These are phyloP conservation scores for Chimonanthus praecox DNA, from an alignment of 164 flowering plant genomes.

Conservation along the genomic window DNA sequence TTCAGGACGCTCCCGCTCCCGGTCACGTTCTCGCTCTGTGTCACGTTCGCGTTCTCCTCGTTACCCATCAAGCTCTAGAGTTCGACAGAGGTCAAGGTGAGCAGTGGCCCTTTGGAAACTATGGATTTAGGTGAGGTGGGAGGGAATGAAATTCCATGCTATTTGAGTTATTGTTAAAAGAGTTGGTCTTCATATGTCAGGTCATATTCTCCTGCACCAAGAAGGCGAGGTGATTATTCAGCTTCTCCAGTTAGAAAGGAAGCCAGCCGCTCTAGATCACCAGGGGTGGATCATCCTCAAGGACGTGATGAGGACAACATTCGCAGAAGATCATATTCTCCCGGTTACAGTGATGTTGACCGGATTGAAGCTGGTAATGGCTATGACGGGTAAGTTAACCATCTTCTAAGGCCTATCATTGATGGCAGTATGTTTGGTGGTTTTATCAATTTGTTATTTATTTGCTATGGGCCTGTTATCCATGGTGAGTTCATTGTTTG, in stretches of 20 bases:
- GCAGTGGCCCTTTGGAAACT: neutral
- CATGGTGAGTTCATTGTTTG: neutral
- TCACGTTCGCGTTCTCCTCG: slow-evolving; percentile 73
- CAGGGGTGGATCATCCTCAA: slow-evolving; percentile 40
- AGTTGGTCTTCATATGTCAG: slow-evolving; percentile 20
- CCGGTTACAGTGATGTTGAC: slow-evolving; percentile 34
- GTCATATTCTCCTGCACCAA: slow-evolving; percentile 64
- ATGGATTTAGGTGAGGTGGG: neutral
- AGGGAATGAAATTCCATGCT: neutral
- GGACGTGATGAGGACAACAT: slow-evolving; percentile 31
- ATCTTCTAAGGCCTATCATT: neutral
- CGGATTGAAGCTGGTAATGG: slow-evolving; percentile 36
- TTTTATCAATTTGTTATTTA: neutral
- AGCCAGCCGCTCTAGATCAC: slow-evolving; percentile 42
- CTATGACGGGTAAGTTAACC: slow-evolving; percentile 35
- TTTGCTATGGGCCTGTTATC: neutral
- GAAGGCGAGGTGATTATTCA: slow-evolving; percentile 47
- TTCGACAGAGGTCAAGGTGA: slow-evolving; percentile 66
- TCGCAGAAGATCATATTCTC: slow-evolving; percentile 50
- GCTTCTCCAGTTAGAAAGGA: slow-evolving; percentile 55
- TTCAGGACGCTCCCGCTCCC: slow-evolving; percentile 34
- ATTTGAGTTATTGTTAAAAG: neutral
- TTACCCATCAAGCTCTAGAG: slow-evolving; percentile 51
- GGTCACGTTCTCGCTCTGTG: slow-evolving; percentile 43
- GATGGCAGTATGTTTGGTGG: neutral